phyloP scores from a whole-genome alignment of 331 rosid species.

The Pyracantha coccinea region DNA sequence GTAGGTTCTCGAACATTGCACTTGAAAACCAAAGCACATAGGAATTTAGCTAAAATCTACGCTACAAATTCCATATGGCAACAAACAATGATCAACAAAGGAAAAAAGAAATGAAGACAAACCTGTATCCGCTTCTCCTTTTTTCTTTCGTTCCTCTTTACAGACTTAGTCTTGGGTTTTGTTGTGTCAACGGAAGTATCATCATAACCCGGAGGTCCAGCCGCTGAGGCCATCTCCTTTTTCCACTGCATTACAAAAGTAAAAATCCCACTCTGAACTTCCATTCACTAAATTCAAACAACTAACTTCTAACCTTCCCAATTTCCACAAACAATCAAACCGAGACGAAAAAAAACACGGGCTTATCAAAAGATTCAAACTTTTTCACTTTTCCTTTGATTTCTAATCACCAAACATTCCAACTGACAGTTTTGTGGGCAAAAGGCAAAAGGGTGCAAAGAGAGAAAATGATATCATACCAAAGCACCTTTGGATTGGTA shows the following conservation, averaged over 20 bases:
- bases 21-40: neutral
- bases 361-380: neutral
- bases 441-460: neutral
- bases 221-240: conserved; percentile 64
- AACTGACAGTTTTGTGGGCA: neutral
- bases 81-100: neutral
- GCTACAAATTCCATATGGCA: neutral
- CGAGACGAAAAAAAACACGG: neutral
- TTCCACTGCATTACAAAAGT: conserved; percentile 46
- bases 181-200: conserved; percentile 24
- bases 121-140: conserved; percentile 90
- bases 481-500: conserved; percentile 74
- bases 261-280: neutral
- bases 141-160: conserved; percentile 85
- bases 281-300: neutral
- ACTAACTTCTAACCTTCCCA: neutral
- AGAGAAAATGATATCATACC: conserved; percentile 22
- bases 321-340: neutral
- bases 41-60: neutral
- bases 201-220: conserved; percentile 81
- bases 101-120: neutral
- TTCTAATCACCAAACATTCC: conserved; percentile 9
- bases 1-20: neutral
- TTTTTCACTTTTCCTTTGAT: neutral
- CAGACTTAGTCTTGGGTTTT: conserved; percentile 76